Base-by-base conservation (phyloP, 1,139 yeast species). In the Candida dubliniensis region DNA sequence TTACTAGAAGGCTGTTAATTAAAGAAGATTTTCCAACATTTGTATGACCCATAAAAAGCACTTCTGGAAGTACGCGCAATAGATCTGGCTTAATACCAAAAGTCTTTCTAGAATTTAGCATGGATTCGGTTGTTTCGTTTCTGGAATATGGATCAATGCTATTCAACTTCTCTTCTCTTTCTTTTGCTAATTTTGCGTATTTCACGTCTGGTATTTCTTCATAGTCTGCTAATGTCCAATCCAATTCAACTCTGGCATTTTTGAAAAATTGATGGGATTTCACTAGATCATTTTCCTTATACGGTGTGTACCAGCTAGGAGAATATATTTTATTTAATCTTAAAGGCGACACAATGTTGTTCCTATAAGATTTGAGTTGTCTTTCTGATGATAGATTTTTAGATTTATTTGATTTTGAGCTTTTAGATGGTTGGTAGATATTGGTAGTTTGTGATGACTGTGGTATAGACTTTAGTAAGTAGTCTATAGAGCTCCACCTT, bases 11-110 rank as follows among this genome's bases (percentile, higher is more conserved):
- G 13, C 76, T 77, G 54, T 87, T 86, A 34, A 89, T 67, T 33
- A 89, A 62, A 0, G 95, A 81, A 0, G 95, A 87, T 58, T 89
- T 89, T 0, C 97, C 97, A 1, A 82, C 89, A 55, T 89, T 89
- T 41, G 95, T 84, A 51, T 87, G 78, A 0, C 96, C 96, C 42
- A 89, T 57, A 35, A 89, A 71, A 7, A 85, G 67, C 2, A 88
- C 79, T 29, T 41, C 44, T 4, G 44, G 44, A 8, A 38, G 26
- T 4, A 15, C 31, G 8, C 15, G 54, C 31, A 69, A 54, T 23
- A 61, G 51, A 12, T 53, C 57, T 4, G 72, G 70, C 12, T 47
- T 50, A 15, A 67, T 60, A 0, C 74, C 73, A 49, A 65, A 67
- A 1, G 69, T 57, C 42, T 59, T 49, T 45, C 50, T 49, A 10